Conservation (phyloP, 768 basidiomycete genomes). For the Termitomyces sp. region DNA sequence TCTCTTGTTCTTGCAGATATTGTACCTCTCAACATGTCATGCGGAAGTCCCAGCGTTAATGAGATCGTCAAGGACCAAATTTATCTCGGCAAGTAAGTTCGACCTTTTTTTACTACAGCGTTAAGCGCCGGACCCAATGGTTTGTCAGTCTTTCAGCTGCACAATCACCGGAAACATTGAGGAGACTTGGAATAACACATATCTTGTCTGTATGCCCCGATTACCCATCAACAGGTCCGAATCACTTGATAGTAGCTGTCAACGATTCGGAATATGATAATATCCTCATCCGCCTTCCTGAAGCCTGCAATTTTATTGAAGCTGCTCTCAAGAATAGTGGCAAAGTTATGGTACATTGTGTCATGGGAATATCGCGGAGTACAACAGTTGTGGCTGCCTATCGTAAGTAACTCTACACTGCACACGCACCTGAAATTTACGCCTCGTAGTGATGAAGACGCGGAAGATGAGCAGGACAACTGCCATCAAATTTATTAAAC, state of each 20-base stretch:
- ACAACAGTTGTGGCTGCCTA: constrained; percentile 55
- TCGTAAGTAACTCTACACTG: constrained; percentile 29
- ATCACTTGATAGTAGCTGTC: constrained; percentile 35
- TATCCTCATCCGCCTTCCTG: constrained; percentile 60
- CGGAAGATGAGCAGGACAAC: constrained; percentile 32
- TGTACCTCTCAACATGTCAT: constrained; percentile 4
- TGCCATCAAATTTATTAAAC: constrained; percentile 45
- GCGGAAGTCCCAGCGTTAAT: constrained; percentile 21
- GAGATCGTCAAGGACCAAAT: constrained; percentile 33
- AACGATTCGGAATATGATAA: constrained; percentile 44
- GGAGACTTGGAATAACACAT: constrained; percentile 42
- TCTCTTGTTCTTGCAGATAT: background rate
- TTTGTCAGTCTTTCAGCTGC: constrained; percentile 31
- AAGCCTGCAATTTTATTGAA: constrained; percentile 58
- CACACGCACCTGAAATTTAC: background rate
- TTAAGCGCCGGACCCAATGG: background rate
- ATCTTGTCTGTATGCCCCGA: constrained; percentile 54
- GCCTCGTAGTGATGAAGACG: constrained; percentile 29
- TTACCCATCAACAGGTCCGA: constrained; percentile 35
- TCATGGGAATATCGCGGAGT: constrained; percentile 70
- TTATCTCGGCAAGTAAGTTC: constrained; percentile 38
- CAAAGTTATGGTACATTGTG: constrained; percentile 64
- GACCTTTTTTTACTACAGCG: background rate
- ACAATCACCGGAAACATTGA: constrained; percentile 22
- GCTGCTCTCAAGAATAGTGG: constrained; percentile 47